phyloP scores from a whole-genome alignment of 306 rosid genomes.

The Cicer yamashitae region DNA sequence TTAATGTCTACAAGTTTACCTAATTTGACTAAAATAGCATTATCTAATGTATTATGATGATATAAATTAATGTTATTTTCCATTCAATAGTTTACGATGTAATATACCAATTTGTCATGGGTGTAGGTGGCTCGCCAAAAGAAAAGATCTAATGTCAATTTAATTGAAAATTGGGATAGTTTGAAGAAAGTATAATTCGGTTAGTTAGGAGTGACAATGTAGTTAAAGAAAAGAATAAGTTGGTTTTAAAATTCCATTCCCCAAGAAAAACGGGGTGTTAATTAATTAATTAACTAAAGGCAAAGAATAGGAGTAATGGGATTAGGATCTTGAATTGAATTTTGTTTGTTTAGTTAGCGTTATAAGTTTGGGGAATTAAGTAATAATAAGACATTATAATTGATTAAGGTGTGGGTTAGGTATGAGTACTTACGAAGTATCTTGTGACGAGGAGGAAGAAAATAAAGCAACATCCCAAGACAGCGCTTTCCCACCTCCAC shows the following conservation, averaged over 20 bases:
- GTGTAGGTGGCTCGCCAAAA: background rate
- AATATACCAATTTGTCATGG: background rate
- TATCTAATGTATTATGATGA: background rate
- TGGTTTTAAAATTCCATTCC: conserved; percentile 1
- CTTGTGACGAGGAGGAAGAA: conserved; percentile 79
- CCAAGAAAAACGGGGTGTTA: conserved; percentile 9
- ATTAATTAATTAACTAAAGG: background rate
- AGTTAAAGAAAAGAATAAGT: background rate
- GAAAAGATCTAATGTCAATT: conserved; percentile 27
- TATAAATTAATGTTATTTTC: background rate
- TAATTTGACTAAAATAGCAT: background rate
- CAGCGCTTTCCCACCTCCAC: conserved; percentile 99
- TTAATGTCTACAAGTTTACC: background rate
- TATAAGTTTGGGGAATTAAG: conserved; percentile 10
- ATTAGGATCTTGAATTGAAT: background rate
- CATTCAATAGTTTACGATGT: background rate
- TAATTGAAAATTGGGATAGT: conserved; percentile 11
- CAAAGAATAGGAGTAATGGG: conserved; percentile 1
- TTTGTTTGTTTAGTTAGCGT: conserved; percentile 31
- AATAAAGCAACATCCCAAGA: conserved; percentile 82
- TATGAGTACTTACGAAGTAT: conserved; percentile 71
- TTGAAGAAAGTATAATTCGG: conserved; percentile 6
- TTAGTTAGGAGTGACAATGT: conserved; percentile 13
- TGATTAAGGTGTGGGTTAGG: conserved; percentile 40
- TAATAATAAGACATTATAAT: background rate